Conservation (phyloP, 805 yeast genomes). For the Sungouiella thailandica region DNA sequence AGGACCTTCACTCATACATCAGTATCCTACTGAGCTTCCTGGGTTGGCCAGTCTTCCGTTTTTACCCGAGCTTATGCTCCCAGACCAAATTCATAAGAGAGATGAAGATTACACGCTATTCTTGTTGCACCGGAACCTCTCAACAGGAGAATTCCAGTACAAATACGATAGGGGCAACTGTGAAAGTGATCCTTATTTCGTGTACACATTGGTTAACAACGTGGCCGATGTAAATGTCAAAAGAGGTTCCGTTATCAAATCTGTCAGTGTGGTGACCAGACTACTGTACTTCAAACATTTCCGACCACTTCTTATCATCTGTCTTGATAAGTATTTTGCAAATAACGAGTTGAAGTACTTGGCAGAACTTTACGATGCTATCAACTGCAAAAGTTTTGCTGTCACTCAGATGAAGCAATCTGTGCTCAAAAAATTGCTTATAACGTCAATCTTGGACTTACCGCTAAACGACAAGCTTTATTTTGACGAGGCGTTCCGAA, state of each 20-base stretch:
- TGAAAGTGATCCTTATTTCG: slow-evolving; percentile 43
- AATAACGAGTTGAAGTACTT: slow-evolving; percentile 17
- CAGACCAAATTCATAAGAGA: slow-evolving; percentile 54
- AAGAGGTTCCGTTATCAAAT: slow-evolving; percentile 57
- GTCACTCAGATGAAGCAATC: slow-evolving; percentile 18
- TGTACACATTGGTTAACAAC: slow-evolving; percentile 51
- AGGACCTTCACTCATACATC: slow-evolving; percentile 64
- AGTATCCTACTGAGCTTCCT: slow-evolving; percentile 45
- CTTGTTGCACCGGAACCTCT: slow-evolving; percentile 42
- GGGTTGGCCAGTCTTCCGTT: slow-evolving; percentile 32
- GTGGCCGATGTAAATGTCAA: slow-evolving; percentile 39
- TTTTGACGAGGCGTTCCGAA: slow-evolving; percentile 33
- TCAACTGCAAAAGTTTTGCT: slow-evolving; percentile 28
- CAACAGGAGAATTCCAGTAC: slow-evolving; percentile 37
- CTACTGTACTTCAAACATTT: slow-evolving; percentile 50
- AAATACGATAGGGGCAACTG: slow-evolving; percentile 26
- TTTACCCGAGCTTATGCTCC: slow-evolving; percentile 55
- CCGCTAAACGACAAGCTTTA: slow-evolving; percentile 39
- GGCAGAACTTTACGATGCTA: slow-evolving; percentile 24
- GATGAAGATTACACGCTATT: slow-evolving; percentile 57
- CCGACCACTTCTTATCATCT: slow-evolving; percentile 52
- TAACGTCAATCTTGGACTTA: slow-evolving; percentile 39
- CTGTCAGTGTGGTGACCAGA: slow-evolving; percentile 55
- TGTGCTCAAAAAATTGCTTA: slow-evolving; percentile 31
- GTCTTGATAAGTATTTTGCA: slow-evolving; percentile 45